Evolutionary conservation across 225 moss, liverwort and hornwort species (phyloP).

Genomic region (Takakia lepidozioides): DNA sequence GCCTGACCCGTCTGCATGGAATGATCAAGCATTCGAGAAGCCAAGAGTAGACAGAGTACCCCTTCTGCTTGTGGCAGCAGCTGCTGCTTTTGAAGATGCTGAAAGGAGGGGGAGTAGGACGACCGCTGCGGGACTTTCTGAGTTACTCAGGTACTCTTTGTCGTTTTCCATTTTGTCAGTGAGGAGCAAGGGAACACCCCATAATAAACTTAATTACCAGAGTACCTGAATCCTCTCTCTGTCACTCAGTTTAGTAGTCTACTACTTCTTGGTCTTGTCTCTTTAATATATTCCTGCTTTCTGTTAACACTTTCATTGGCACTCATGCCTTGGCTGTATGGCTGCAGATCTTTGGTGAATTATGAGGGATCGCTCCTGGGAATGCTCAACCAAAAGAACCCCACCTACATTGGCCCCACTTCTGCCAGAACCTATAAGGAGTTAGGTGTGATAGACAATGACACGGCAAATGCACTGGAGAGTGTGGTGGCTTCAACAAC

Average conservation of each 20-base stretch:
- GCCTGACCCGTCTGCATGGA: conserved; percentile 6
- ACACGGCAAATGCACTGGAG: conserved; percentile 11
- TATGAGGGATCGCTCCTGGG: conserved; percentile 10
- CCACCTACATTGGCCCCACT: conserved; percentile 8
- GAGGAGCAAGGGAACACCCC: background rate
- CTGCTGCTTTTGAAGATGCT: conserved; percentile 29
- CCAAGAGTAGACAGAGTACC: conserved; percentile 18
- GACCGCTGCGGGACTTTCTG: conserved; percentile 9
- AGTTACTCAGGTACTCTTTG: conserved; percentile 29
- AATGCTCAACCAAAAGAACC: conserved; percentile 22
- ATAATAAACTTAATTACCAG: too few relatives aligned
- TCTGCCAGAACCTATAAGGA: conserved; percentile 13
- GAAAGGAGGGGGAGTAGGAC: conserved; percentile 18
- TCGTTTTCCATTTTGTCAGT: too few relatives aligned
- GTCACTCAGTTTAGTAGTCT: too few relatives aligned
- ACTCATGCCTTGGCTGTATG: background rate
- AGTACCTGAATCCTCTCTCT: too few relatives aligned
- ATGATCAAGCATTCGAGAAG: background rate
- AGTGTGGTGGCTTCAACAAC: conserved; percentile 2
- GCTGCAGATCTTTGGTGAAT: background rate
- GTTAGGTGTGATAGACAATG: conserved; percentile 25
- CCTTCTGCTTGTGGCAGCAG: conserved; percentile 23
- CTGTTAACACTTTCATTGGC: background rate
- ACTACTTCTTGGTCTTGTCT: too few relatives aligned
- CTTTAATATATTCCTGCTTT: background rate